These are phyloP conservation scores for Pseudopithomyces chartarum DNA, from an alignment of 2,329 filamentous ascomycete genomes.

Conservation along the genomic window DNA sequence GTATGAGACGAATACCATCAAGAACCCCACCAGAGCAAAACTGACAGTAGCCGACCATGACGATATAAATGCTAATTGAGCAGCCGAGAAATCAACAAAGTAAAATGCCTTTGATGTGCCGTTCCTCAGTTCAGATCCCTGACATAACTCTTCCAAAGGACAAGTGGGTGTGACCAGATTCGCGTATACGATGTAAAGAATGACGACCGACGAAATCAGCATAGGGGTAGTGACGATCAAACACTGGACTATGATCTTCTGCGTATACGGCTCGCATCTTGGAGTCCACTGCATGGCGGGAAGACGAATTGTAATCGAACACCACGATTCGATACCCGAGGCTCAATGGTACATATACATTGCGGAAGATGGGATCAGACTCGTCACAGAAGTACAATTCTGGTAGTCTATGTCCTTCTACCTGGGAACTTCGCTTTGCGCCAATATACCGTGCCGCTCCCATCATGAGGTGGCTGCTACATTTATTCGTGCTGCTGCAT, in stretches of 20 bases:
- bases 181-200: constrained; percentile 11
- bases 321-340: not conserved
- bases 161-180: constrained; percentile 8
- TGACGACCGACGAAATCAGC: constrained; percentile 7
- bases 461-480: constrained; percentile 1
- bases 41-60: constrained; percentile 17
- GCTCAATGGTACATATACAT: not conserved
- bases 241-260: constrained; percentile 10
- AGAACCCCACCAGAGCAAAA: constrained; percentile 14
- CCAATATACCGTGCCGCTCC: not conserved
- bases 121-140: constrained; percentile 5
- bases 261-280: not conserved
- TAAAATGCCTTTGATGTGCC: constrained; percentile 5
- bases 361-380: not conserved
- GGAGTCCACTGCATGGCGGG: not conserved
- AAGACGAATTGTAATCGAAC: not conserved
- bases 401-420: not conserved
- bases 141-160: constrained; percentile 13
- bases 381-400: not conserved
- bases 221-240: constrained; percentile 12
- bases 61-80: constrained; percentile 19
- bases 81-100: constrained; percentile 16
- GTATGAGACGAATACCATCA: constrained; percentile 17
- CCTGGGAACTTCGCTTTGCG: not conserved
- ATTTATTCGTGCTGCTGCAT: not conserved